Evolutionary conservation across 495 filamentous ascomycete species (phyloP), one percentile per base, ranked within the genome.

Genomic region (Penicillium tannophilum): DNA sequence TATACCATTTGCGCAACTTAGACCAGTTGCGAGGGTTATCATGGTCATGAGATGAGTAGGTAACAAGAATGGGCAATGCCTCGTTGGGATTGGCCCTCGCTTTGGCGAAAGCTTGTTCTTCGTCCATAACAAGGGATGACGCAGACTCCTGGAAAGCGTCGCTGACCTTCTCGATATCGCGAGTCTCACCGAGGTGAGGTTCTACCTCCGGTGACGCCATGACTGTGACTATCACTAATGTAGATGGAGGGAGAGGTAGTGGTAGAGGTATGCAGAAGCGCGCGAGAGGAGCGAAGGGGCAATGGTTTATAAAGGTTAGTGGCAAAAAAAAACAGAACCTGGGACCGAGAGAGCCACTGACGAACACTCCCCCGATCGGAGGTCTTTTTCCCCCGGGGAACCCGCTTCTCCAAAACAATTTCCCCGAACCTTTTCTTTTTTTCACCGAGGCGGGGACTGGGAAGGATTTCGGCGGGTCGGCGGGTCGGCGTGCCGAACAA

Each of bases 21-120:
- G 76, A 68, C 79, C 79, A 83, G 56, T 77, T 73, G 2, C 79
- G 72, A 23, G 80, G 80, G 55, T 80, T 79, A 30, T 74, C 72
- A 2, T 58, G 60, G 36, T 82, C 80, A 8, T 67, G 61, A 0
- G 63, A 58, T 4, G 57, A 59, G 51, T 79, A 83, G 1, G 64
- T 70, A 19, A 77, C 65, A 30, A 69, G 49, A n/a, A 75, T 59
- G 10, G 70, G 65, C 4, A 71, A 43, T 0, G 70, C 70, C 6
- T 69, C 66, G 31, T 69, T 50, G 4, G 72, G 72, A 14, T 41
- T 60, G 24, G 45, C 58, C 14, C 70, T 52, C 0, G 70, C 72
- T 19, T 63, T 70, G 0, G 61, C 58, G 16, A 75, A 58, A 0
- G 72, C 70, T 53, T 71, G 62, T 33, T 71, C 66, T 52, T 68